Conservation (phyloP, 2,329 filamentous ascomycete genomes). For the Cytospora mali region DNA sequence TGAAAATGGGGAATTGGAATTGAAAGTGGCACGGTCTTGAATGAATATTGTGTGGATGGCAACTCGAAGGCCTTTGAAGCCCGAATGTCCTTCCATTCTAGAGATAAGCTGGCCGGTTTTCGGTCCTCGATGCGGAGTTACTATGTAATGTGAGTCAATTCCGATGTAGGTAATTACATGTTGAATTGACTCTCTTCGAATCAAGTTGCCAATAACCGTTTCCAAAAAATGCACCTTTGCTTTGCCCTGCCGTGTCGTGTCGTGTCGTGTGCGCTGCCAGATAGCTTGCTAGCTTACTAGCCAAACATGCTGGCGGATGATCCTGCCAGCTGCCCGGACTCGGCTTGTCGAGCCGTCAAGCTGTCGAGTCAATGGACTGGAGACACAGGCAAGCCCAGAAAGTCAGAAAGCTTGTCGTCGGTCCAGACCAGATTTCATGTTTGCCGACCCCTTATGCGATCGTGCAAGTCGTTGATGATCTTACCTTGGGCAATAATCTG, state of each 20-base stretch:
- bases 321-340: too few species aligned
- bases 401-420: neutral
- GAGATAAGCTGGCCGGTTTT: neutral
- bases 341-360: too few species aligned
- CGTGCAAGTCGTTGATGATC: too few species aligned
- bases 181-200: neutral
- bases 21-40: neutral
- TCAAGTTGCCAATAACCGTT: neutral
- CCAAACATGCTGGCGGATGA: too few species aligned
- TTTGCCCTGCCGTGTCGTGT: neutral
- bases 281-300: too few species aligned
- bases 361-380: too few species aligned
- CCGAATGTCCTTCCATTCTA: neutral
- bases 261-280: too few species aligned
- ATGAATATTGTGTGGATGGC: neutral
- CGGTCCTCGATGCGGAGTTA: neutral
- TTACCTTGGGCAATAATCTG: neutral
- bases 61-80: neutral
- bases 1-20: neutral
- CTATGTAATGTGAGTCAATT: neutral
- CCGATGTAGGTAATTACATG: neutral
- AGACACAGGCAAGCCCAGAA: too few species aligned
- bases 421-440: neutral
- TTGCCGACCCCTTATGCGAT: neutral
- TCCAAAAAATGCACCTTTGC: too few species aligned